A percentile compares a stretch with the other conserved stretches of the same genome.
Conservation (phyloP, 768 basidiomycete genomes). For the Panaeolus papilionaceus region DNA sequence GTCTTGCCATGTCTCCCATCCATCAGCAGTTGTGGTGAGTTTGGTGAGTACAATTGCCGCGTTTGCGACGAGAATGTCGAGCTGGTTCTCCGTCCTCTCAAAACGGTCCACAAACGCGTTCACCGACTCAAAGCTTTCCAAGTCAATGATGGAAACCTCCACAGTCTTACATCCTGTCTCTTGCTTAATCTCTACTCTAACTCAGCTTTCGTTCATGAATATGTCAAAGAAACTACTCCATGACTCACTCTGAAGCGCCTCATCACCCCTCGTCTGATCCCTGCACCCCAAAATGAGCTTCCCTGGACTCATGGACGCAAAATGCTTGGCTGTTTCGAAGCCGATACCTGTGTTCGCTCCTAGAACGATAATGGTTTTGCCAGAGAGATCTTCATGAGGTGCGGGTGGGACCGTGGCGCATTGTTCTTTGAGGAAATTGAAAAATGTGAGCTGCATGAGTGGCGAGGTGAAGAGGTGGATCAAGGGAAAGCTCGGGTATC, state of each 20-base stretch:
- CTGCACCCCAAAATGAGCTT: conserved; percentile 46
- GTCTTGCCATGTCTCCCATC: conserved; percentile 46
- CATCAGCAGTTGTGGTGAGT: conserved; percentile 35
- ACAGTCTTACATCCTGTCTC: conserved; percentile 40
- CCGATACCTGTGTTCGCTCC: conserved; percentile 59
- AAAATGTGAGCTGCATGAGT: no score
- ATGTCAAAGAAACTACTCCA: neutral
- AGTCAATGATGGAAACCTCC: conserved; percentile 49
- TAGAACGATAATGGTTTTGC: conserved; percentile 55
- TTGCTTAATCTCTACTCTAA: conserved; percentile 30
- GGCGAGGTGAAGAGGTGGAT: no score
- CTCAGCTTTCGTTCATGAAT: no score
- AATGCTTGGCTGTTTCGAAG: conserved; percentile 51
- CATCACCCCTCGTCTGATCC: conserved; percentile 38
- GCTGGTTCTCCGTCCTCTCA: conserved; percentile 35
- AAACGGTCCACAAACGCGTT: conserved; percentile 42
- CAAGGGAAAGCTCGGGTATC: no score
- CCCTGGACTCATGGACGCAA: conserved; percentile 49
- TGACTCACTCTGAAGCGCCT: conserved; percentile 41
- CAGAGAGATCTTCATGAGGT: conserved; percentile 41
- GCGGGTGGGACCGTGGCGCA: conserved; percentile 33
- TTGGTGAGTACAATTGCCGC: conserved; percentile 19
- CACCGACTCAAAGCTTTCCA: conserved; percentile 47
- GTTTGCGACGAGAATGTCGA: conserved; percentile 41
- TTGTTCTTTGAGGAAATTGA: neutral